Conservation (phyloP, 805 yeast species). For the Teunomyces stri region DNA sequence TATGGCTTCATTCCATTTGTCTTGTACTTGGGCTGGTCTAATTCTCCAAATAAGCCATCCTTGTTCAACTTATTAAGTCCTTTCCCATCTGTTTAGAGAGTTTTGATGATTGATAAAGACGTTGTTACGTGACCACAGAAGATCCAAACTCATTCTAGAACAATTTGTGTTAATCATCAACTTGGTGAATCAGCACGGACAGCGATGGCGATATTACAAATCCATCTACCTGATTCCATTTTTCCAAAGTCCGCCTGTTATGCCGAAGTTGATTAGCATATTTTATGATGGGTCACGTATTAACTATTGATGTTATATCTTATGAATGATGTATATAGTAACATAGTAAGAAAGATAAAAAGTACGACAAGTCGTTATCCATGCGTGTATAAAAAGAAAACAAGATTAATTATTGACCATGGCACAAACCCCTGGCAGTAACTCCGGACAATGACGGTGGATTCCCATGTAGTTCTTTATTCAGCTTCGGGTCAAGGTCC, state of each 20-base stretch:
- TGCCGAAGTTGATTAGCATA: background rate
- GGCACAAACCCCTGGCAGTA: too few species aligned
- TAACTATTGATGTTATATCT: slow-evolving; percentile 1
- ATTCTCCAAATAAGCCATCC: slow-evolving; percentile 81
- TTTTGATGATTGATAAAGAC: background rate
- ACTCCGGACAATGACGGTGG: too few species aligned
- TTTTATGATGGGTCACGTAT: background rate
- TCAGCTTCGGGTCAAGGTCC: too few species aligned
- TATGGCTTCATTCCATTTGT: slow-evolving; percentile 97
- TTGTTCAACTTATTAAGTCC: slow-evolving; percentile 76
- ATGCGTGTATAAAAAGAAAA: background rate
- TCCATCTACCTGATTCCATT: too few species aligned
- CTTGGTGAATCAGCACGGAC: too few species aligned
- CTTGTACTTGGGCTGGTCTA: slow-evolving; percentile 71
- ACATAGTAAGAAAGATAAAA: background rate
- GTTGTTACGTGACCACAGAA: background rate
- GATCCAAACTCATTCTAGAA: too few species aligned
- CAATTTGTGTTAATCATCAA: too few species aligned
- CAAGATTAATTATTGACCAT: background rate
- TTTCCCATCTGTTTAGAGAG: slow-evolving; percentile 64
- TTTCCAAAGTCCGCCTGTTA: too few species aligned
- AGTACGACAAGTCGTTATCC: background rate
- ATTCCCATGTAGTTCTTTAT: too few species aligned
- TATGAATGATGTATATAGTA: slow-evolving; percentile 3
- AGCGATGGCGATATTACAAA: too few species aligned